Conservation (phyloP, 192 early-diverging fungal genomes). For the Backusella sp. region DNA sequence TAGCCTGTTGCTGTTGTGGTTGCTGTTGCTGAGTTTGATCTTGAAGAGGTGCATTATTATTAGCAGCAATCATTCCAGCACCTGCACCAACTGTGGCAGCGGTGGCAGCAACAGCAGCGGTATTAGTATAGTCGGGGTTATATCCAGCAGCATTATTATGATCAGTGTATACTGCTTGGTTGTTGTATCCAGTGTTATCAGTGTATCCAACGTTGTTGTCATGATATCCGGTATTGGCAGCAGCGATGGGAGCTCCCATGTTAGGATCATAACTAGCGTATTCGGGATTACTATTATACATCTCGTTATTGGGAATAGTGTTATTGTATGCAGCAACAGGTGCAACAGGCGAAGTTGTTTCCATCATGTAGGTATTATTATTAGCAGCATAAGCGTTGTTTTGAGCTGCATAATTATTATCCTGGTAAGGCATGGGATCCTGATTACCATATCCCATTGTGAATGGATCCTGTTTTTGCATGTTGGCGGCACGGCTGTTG, state of each 20-base stretch:
- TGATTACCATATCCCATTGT: conserved; percentile 31
- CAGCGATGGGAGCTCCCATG: not conserved
- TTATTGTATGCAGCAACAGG: not conserved
- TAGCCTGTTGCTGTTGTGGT: not conserved
- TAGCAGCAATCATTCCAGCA: not conserved
- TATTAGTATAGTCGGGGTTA: not conserved
- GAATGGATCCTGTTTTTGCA: conserved; percentile 22
- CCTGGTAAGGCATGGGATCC: not conserved
- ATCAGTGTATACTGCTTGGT: not conserved
- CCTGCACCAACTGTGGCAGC: not conserved
- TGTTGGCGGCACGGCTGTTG: not conserved
- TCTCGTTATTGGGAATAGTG: not conserved
- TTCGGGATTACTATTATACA: not conserved
- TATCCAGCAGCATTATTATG: not conserved
- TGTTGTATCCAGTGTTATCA: not conserved
- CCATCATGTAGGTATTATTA: not conserved
- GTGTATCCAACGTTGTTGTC: not conserved
- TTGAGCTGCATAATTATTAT: not conserved
- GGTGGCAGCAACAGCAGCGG: not conserved
- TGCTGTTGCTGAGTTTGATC: conserved; percentile 13
- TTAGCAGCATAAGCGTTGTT: not conserved
- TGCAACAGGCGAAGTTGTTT: not conserved
- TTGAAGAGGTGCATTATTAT: not conserved
- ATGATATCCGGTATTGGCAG: not conserved
- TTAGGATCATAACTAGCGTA: not conserved